Percentiles rank a stretch among this genome's conserved stretches.
These are phyloP conservation scores for Epichloe elymi DNA, from an alignment of 2,329 filamentous ascomycete species.

Conservation along the genomic window DNA sequence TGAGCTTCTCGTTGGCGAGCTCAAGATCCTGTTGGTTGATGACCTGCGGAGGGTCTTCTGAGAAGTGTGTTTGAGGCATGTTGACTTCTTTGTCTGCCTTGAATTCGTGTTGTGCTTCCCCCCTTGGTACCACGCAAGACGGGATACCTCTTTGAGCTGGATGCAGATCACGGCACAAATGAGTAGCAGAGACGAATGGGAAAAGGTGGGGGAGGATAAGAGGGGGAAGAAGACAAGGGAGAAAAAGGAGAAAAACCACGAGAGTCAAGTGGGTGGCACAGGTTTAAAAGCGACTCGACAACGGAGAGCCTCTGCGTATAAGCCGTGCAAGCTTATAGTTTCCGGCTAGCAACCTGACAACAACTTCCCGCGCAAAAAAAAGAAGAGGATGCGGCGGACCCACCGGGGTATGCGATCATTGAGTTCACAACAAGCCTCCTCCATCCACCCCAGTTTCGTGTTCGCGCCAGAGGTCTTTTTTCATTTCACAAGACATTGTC, in stretches of 20 bases:
- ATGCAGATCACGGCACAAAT: not conserved
- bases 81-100: not conserved
- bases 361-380: not conserved
- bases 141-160: not conserved
- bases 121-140: not conserved
- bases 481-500: too few species aligned
- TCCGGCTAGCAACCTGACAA: not conserved
- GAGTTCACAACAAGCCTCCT: not conserved
- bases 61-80: conserved; percentile 22
- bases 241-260: not conserved
- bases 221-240: not conserved
- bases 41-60: conserved; percentile 24
- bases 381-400: not conserved
- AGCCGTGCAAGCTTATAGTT: not conserved
- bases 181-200: not conserved
- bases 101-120: not conserved
- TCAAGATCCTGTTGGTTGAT: conserved; percentile 22
- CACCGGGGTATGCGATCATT: not conserved
- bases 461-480: too few species aligned
- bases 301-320: not conserved
- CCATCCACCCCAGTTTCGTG: too few species aligned
- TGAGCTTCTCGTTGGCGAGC: conserved; percentile 23
- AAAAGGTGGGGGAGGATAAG: not conserved
- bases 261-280: not conserved
- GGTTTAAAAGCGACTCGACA: not conserved